phyloP scores from a whole-genome alignment of 345 rosid species.

The Kandelia obovata region DNA sequence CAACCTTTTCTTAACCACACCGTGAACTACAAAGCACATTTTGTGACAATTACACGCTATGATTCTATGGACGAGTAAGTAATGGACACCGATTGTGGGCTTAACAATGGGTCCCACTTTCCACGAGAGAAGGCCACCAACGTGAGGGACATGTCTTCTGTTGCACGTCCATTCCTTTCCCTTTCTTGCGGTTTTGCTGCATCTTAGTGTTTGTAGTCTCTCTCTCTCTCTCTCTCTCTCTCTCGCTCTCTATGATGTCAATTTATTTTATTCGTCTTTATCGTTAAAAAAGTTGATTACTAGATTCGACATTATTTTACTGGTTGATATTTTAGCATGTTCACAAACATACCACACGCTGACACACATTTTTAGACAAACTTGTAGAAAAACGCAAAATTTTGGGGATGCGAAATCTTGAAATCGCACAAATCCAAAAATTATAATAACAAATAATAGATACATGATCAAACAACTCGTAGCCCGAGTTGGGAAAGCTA shows the following conservation, averaged over 20 bases:
- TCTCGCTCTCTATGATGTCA: no score
- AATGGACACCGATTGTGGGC: constrained; percentile 14
- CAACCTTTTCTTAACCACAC: neutral
- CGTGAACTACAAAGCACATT: neutral
- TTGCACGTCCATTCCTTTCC: constrained; percentile 18
- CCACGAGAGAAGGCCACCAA: constrained; percentile 17
- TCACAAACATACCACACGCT: constrained; percentile 2
- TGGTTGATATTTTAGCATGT: constrained; percentile 20
- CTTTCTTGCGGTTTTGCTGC: constrained; percentile 3
- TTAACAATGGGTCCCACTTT: neutral
- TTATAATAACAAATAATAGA: constrained; percentile 2
- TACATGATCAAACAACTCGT: neutral
- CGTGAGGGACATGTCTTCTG: constrained; percentile 27
- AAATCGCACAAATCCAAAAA: constrained; percentile 1
- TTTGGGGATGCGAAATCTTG: constrained; percentile 31
- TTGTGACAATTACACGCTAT: neutral
- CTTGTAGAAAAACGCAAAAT: constrained; percentile 33
- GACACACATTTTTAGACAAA: constrained; percentile 24
- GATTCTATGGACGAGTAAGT: constrained; percentile 13
- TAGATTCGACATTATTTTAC: neutral
- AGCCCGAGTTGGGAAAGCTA: constrained; percentile 10
- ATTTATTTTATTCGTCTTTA: no score
- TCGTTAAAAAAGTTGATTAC: no score
- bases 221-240: neutral
- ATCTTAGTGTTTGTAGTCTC: constrained; percentile 28